phyloP scores from a whole-genome alignment of 2,329 filamentous ascomycete genomes.

The Reticulascus tulasneorum region DNA sequence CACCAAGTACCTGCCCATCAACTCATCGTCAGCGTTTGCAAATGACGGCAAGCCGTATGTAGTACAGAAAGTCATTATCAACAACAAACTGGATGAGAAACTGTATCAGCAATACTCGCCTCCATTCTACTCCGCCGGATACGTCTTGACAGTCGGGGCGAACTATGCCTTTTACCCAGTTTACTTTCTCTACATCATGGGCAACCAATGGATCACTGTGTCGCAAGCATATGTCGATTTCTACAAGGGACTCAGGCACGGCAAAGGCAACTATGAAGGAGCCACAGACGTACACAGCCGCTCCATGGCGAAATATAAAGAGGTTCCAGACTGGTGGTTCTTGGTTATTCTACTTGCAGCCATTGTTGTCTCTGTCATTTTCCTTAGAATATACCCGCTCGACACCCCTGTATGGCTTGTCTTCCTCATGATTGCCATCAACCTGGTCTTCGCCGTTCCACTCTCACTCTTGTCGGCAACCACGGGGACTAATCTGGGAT shows the following conservation, averaged over 20 bases:
- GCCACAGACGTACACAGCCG: constrained; percentile 39
- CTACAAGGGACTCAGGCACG: constrained; percentile 32
- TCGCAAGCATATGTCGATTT: constrained; percentile 33
- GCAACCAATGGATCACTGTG: constrained; percentile 35
- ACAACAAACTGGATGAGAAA: constrained; percentile 32
- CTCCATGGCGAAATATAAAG: constrained; percentile 38
- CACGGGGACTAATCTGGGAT: constrained; percentile 38
- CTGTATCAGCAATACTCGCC: constrained; percentile 39
- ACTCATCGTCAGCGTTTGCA: constrained; percentile 40
- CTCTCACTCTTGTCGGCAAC: constrained; percentile 39
- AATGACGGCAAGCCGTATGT: constrained; percentile 36
- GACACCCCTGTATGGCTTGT: constrained; percentile 25
- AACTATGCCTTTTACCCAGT: constrained; percentile 42
- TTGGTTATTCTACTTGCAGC: constrained; percentile 30
- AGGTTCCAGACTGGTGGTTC: constrained; percentile 49
- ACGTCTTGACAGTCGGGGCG: constrained; percentile 35
- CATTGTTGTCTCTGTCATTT: constrained; percentile 28
- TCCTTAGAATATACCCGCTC: constrained; percentile 23
- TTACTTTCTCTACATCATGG: constrained; percentile 38
- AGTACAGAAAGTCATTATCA: constrained; percentile 27
- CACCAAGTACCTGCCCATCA: constrained; percentile 46
- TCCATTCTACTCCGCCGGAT: constrained; percentile 39
- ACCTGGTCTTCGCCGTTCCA: constrained; percentile 38
- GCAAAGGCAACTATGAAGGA: constrained; percentile 35
- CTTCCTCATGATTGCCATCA: constrained; percentile 28